phyloP scores from a whole-genome alignment of 805 yeast species.

The Wickerhamomyces tratensis region DNA sequence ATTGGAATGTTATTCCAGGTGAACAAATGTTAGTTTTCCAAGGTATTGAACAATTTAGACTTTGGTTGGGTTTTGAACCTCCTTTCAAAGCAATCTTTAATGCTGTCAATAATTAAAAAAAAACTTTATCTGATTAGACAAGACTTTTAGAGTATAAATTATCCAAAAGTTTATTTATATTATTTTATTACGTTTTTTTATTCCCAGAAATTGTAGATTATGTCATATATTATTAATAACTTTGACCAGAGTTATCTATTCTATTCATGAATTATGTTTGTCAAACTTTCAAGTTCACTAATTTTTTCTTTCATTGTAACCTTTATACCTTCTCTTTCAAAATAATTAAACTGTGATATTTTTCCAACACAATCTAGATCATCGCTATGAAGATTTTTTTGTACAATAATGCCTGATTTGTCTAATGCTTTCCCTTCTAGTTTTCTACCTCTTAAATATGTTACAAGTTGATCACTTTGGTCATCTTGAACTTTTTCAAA shows the following conservation, averaged over 20 bases:
- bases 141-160: too few relatives aligned
- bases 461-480: slow-evolving; percentile 5
- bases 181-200: too few relatives aligned
- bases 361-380: slow-evolving; percentile 8
- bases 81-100: slow-evolving; percentile 53
- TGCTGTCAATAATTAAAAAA: slow-evolving; percentile 35
- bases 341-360: slow-evolving; percentile 16
- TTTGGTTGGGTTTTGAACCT: slow-evolving; percentile 62
- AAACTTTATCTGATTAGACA: too few relatives aligned
- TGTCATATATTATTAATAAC: too few relatives aligned
- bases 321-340: slow-evolving; percentile 29
- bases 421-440: slow-evolving; percentile 17
- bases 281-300: slow-evolving; percentile 4
- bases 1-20: slow-evolving; percentile 86
- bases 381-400: slow-evolving; percentile 10
- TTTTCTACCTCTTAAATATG: slow-evolving; percentile 26
- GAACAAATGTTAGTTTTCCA: slow-evolving; percentile 88
- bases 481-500: slow-evolving; percentile 7
- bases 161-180: too few relatives aligned
- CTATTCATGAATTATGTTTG: neutral
- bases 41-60: slow-evolving; percentile 78
- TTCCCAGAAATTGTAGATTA: too few relatives aligned
- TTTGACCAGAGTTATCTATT: too few relatives aligned
- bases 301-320: slow-evolving; percentile 16
- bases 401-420: slow-evolving; percentile 10